Percentiles rank a stretch among this genome's conserved stretches.
Conservation (phyloP, 768 basidiomycete species). For the Lentinus brumalis region DNA sequence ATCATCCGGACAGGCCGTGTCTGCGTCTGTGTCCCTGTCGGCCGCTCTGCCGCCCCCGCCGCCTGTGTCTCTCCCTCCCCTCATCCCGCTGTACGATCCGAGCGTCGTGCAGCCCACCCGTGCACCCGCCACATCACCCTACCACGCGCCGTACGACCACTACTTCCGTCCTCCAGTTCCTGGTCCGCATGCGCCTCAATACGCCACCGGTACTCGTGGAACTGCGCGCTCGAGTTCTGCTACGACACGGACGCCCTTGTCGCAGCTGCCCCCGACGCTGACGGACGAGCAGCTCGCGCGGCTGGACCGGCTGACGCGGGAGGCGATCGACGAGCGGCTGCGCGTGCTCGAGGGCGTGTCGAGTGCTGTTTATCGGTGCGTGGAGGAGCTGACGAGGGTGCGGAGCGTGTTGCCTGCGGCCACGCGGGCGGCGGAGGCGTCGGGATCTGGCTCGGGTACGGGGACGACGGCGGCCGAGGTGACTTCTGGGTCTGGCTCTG, state of each 20-base stretch:
- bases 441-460: not conserved
- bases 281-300: constrained; percentile 64
- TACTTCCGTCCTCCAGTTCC: constrained; percentile 7
- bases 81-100: constrained; percentile 48
- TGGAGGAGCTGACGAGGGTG: constrained; percentile 78
- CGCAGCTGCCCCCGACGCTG: constrained; percentile 45
- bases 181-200: constrained; percentile 1
- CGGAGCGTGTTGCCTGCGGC: constrained; percentile 64
- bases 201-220: not conserved
- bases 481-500: too few species aligned
- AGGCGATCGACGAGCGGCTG: constrained; percentile 84
- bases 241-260: constrained; percentile 15
- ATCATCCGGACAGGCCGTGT: not conserved
- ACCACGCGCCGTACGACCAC: constrained; percentile 1
- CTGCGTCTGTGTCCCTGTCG: not conserved
- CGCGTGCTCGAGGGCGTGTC: constrained; percentile 80
- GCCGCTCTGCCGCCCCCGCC: not conserved
- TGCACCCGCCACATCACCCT: not conserved
- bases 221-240: not conserved
- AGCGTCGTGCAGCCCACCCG: constrained; percentile 14
- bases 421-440: not conserved
- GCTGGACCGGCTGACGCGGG: constrained; percentile 69
- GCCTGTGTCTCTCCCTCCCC: constrained; percentile 21
- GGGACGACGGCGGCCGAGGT: too few species aligned
- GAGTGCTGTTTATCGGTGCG: constrained; percentile 66